Conservation (phyloP, 306 rosid genomes). For the Ziziphus jujuba region DNA sequence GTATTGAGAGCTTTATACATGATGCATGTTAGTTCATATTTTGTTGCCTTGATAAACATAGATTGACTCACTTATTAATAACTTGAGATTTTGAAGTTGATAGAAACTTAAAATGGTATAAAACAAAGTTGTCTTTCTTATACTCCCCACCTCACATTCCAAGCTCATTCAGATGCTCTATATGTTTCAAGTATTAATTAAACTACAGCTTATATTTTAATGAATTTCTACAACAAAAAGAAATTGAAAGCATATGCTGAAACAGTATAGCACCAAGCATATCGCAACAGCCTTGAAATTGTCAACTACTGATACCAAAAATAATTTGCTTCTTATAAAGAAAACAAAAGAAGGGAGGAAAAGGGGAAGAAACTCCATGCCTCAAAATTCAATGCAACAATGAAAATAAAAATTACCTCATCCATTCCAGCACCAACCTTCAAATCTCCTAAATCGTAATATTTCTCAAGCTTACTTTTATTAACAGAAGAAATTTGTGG, state of each 20-base stretch:
- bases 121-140: too few species aligned
- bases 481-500: constrained; percentile 56
- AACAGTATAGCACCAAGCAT: neutral
- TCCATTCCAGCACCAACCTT: constrained; percentile 61
- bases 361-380: neutral
- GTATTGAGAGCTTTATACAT: too few species aligned
- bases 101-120: too few species aligned
- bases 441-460: constrained; percentile 69
- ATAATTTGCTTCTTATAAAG: neutral
- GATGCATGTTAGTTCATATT: too few species aligned
- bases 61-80: too few species aligned
- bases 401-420: constrained; percentile 55
- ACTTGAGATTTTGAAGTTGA: too few species aligned
- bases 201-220: neutral
- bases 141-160: neutral
- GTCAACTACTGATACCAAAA: neutral
- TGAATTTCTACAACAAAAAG: neutral
- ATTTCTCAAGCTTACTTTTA: constrained; percentile 63
- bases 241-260: neutral
- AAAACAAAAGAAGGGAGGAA: neutral
- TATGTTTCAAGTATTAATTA: neutral
- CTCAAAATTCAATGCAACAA: neutral
- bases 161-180: neutral
- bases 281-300: too few species aligned
- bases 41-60: too few species aligned